Percentiles rank a stretch among this genome's conserved stretches.
Evolutionary conservation across 164 flowering plant genomes (phyloP).

Genomic region (Buxus sempervirens): DNA sequence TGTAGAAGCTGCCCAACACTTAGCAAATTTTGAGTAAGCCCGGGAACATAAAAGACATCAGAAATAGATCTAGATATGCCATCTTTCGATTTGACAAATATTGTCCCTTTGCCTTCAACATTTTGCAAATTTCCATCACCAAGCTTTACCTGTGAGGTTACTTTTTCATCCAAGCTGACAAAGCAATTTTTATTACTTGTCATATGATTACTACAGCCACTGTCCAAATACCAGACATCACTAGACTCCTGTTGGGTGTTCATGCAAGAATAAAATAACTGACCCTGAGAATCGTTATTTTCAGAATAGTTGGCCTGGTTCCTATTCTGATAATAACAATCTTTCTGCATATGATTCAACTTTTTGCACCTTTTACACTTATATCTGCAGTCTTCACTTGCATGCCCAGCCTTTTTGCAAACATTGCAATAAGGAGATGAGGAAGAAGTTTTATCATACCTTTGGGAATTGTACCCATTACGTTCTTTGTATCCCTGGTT

Average conservation of each 20-base stretch:
- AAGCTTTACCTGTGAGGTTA: constrained; percentile 13
- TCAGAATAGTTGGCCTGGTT: constrained; percentile 4
- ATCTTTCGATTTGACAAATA: constrained; percentile 2
- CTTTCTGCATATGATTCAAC: constrained; percentile 1
- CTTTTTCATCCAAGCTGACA: too few species aligned
- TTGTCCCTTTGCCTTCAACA: too few species aligned
- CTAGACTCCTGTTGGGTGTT: too few species aligned
- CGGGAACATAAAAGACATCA: constrained; percentile 10
- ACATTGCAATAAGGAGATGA: background rate
- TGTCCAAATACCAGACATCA: too few species aligned
- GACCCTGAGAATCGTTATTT: too few species aligned
- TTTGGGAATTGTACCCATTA: background rate
- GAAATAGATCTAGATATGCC: constrained; percentile 5
- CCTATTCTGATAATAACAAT: constrained; percentile 8
- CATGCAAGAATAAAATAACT: too few species aligned
- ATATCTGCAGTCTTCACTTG: constrained; percentile 1
- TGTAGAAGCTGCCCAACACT: constrained; percentile 8
- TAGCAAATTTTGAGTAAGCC: constrained; percentile 8
- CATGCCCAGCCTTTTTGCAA: constrained; percentile 16
- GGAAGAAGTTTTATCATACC: background rate
- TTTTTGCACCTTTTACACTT: constrained; percentile 5
- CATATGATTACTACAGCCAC: too few species aligned
- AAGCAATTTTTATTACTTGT: too few species aligned
- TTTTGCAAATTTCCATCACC: background rate
- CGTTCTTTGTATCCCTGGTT: background rate